Conservation (phyloP, 306 rosid genomes). For the Lathyrus oleraceus region DNA sequence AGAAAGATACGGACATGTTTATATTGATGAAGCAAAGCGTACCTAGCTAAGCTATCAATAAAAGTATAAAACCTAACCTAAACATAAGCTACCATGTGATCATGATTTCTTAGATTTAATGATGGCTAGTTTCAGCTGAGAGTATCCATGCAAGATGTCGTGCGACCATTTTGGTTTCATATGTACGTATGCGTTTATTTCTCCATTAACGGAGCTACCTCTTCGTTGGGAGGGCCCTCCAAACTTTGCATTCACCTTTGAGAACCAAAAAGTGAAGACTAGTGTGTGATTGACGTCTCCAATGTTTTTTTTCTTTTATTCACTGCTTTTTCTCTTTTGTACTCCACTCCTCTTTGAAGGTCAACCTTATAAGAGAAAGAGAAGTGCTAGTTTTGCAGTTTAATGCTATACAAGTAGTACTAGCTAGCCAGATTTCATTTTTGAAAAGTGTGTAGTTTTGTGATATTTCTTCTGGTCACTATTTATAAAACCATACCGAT, state of each 20-base stretch:
- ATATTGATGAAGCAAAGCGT: conserved; percentile 41
- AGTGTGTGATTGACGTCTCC: conserved; percentile 37
- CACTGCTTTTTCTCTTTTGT: background rate
- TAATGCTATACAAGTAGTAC: background rate
- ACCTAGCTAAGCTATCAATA: conserved; percentile 31
- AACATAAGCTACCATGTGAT: conserved; percentile 20
- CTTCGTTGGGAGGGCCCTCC: conserved; percentile 31
- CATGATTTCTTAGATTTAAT: background rate
- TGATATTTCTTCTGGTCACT: too few species aligned
- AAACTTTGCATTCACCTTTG: conserved; percentile 8
- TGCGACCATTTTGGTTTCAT: conserved; percentile 33
- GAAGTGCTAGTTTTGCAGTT: conserved; percentile 8
- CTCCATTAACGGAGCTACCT: conserved; percentile 41
- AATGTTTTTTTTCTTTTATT: background rate
- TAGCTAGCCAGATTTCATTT: too few species aligned
- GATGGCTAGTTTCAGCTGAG: conserved; percentile 35
- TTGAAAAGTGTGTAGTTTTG: too few species aligned
- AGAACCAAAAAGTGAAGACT: conserved; percentile 21
- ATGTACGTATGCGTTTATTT: conserved; percentile 24
- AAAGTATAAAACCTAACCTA: background rate
- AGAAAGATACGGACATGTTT: conserved; percentile 38
- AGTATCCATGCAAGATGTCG: conserved; percentile 38
- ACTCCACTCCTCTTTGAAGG: background rate
- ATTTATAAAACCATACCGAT: too few species aligned
- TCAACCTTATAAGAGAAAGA: conserved; percentile 33